A percentile compares a stretch with the other conserved stretches of the same genome.
phyloP scores from a whole-genome alignment of 2,329 filamentous ascomycete genomes.

The Penicillium sp. region DNA sequence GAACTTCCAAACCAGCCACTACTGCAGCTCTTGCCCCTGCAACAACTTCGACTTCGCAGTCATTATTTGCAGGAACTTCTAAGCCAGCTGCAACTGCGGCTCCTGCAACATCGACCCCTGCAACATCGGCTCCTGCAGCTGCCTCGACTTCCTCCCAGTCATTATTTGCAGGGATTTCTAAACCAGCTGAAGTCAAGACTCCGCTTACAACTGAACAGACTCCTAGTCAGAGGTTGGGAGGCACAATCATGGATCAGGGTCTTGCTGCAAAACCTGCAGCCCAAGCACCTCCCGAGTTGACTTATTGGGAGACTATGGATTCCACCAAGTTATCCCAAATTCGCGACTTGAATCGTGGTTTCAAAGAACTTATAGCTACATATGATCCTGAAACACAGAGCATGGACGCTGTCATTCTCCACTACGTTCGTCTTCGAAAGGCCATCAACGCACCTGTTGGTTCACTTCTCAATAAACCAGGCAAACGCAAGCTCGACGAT shows the following conservation, averaged over 20 bases:
- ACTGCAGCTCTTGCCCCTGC: background rate
- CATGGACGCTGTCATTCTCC: conserved; percentile 34
- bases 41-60: background rate
- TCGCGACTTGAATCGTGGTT: conserved; percentile 30
- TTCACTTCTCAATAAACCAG: conserved; percentile 6
- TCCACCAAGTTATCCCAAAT: conserved; percentile 4
- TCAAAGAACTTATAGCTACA: conserved; percentile 29
- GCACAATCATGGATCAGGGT: conserved; percentile 2
- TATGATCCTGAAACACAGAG: conserved; percentile 29
- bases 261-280: background rate
- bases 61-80: background rate
- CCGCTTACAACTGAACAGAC: background rate
- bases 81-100: conserved; percentile 1
- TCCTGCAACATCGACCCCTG: background rate
- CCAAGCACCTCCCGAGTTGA: background rate
- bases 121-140: background rate
- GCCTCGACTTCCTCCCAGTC: background rate
- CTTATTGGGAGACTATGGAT: background rate
- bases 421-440: conserved; percentile 36
- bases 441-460: conserved; percentile 34
- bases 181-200: background rate
- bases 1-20: background rate
- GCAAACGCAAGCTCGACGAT: conserved; percentile 20
- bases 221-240: conserved; percentile 1
- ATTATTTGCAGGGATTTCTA: background rate